A percentile compares a stretch with the other conserved stretches of the same genome.
Conservation (phyloP, 2,329 filamentous ascomycete genomes). For the Trichoderma sp. region DNA sequence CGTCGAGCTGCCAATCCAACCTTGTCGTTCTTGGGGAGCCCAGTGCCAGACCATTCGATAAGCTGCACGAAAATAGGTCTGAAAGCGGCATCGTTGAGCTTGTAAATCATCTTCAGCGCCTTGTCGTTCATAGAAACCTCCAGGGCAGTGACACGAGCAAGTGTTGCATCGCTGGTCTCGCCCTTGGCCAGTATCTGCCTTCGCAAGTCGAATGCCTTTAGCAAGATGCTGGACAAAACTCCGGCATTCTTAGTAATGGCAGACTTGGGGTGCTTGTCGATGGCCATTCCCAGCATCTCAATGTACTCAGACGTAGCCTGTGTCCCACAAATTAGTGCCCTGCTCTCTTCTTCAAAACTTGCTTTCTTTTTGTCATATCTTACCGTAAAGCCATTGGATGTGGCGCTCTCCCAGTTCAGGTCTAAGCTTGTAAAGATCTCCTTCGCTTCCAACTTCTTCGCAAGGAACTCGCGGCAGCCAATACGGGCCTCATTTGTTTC, state of each 20-base stretch:
- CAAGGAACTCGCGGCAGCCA: conserved; percentile 72
- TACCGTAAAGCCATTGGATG: conserved; percentile 62
- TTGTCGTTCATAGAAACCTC: conserved; percentile 69
- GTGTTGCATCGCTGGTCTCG: conserved; percentile 44
- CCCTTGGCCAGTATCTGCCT: conserved; percentile 54
- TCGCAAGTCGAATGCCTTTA: conserved; percentile 65
- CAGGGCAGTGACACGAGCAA: conserved; percentile 56
- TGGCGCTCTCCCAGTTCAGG: conserved; percentile 69
- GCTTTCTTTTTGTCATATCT: conserved; percentile 33
- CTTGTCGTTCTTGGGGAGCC: conserved; percentile 62
- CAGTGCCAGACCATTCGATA: conserved; percentile 74
- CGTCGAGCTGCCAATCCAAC: conserved; percentile 62
- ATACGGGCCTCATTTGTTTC: conserved; percentile 65
- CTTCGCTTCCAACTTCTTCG: conserved; percentile 75
- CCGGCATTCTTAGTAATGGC: conserved; percentile 74
- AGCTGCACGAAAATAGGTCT: conserved; percentile 84
- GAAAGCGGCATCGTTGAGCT: conserved; percentile 93
- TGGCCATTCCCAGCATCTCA: conserved; percentile 66
- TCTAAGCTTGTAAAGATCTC: conserved; percentile 74
- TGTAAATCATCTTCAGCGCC: conserved; percentile 88
- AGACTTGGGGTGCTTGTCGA: conserved; percentile 77
- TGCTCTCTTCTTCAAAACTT: background rate
- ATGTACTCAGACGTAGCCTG: conserved; percentile 70
- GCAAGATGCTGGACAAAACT: conserved; percentile 66
- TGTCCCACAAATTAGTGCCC: conserved; percentile 27